These are phyloP conservation scores for Begonia fuchsioides DNA, from an alignment of 306 rosid species.

Conservation along the genomic window DNA sequence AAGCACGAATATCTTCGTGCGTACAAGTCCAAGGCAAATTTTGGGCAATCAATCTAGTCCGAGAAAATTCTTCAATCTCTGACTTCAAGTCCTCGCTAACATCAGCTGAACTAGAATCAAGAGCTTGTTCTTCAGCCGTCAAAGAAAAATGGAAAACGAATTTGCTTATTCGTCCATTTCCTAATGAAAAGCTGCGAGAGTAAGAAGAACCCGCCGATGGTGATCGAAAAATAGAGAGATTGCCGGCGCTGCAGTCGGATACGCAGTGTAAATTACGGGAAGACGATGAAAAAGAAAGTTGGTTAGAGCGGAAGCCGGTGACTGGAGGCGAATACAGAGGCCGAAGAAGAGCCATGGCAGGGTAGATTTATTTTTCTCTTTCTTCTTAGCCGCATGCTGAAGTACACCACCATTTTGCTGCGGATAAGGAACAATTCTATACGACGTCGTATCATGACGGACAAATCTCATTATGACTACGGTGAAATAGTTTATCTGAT, in stretches of 20 bases:
- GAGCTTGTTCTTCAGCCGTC: constrained; percentile 30
- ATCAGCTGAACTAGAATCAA: constrained; percentile 8
- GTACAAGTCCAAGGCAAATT: constrained; percentile 83
- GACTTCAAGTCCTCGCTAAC: background rate
- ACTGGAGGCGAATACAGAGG: too few species aligned
- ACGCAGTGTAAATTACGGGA: constrained; percentile 10
- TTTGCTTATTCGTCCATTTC: constrained; percentile 12
- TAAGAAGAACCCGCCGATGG: constrained; percentile 16
- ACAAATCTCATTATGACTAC: too few species aligned
- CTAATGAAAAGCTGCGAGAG: constrained; percentile 4
- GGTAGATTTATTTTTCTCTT: too few species aligned
- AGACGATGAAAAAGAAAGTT: constrained; percentile 2
- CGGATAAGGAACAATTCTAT: constrained; percentile 3
- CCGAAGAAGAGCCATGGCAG: too few species aligned
- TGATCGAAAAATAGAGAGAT: constrained; percentile 17
- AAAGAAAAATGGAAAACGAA: constrained; percentile 25
- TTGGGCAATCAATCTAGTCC: constrained; percentile 60
- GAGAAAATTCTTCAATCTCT: constrained; percentile 27
- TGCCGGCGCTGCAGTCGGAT: constrained; percentile 7
- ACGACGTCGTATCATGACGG: constrained; percentile 9
- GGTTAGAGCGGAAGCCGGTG: too few species aligned
- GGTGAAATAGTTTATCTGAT: too few species aligned
- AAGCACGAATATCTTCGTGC: constrained; percentile 62
- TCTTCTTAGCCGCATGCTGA: background rate
- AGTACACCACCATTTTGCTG: background rate